These are phyloP conservation scores for Stemphylium vesicarium DNA, from an alignment of 2,329 filamentous ascomycete species.

Conservation along the genomic window DNA sequence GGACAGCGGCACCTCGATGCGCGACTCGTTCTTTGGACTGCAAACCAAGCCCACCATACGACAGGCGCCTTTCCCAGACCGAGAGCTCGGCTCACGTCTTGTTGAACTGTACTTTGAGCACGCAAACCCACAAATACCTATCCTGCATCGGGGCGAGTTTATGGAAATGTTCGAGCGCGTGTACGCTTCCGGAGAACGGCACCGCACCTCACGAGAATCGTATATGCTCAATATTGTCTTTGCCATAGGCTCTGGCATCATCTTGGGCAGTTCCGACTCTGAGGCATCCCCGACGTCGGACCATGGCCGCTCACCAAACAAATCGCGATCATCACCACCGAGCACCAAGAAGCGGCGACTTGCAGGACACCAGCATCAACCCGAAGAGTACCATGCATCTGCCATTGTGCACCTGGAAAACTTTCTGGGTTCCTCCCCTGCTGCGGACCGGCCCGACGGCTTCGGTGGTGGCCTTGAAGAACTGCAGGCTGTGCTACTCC, in stretches of 20 bases:
- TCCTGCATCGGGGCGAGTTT: constrained; percentile 87
- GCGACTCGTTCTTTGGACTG: constrained; percentile 96
- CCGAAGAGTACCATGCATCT: constrained; percentile 95
- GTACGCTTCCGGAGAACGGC: constrained; percentile 71
- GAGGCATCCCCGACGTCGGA: constrained; percentile 42
- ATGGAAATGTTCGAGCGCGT: constrained; percentile 85
- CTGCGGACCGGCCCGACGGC: constrained; percentile 62
- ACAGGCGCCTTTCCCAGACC: constrained; percentile 82
- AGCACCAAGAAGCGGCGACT: constrained; percentile 48
- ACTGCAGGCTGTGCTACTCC: constrained; percentile 86
- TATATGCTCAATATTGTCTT: constrained; percentile 98
- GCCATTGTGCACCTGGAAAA: constrained; percentile 90
- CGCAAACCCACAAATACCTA: constrained; percentile 93
- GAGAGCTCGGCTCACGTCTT: constrained; percentile 73
- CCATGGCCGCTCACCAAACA: constrained; percentile 34
- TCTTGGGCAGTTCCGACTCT: constrained; percentile 65
- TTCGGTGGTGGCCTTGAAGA: constrained; percentile 92
- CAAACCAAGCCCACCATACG: constrained; percentile 89
- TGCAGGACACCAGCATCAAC: constrained; percentile 70
- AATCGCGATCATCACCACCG: constrained; percentile 40
- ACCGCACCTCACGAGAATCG: constrained; percentile 77
- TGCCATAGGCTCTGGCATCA: constrained; percentile 92
- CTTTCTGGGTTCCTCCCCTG: constrained; percentile 72
- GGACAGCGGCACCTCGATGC: constrained; percentile 77
- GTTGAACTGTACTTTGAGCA: constrained; percentile 92